These are phyloP conservation scores for Xylaria sp. DNA, from an alignment of 2,329 filamentous ascomycete species.

Conservation along the genomic window DNA sequence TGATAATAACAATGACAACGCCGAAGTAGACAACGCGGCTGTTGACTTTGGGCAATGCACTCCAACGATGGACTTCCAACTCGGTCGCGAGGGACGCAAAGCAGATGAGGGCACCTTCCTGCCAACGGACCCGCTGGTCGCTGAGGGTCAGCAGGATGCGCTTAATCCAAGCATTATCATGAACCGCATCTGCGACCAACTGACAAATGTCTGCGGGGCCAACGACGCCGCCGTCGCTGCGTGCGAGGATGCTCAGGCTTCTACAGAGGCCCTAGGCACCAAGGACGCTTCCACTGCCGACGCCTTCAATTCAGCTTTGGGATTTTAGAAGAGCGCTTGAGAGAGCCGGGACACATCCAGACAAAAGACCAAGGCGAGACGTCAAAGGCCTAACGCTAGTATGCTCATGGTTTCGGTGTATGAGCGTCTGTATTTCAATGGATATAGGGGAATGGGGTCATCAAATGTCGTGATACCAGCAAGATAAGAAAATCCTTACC, in stretches of 20 bases:
- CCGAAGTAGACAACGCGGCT: conserved; percentile 35
- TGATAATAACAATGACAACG: conserved; percentile 24
- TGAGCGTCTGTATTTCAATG: no score
- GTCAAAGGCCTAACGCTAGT: no score
- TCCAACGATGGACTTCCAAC: conserved; percentile 62
- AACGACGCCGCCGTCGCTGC: conserved; percentile 58
- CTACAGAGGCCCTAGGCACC: conserved; percentile 56
- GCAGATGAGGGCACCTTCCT: conserved; percentile 63
- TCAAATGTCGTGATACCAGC: no score
- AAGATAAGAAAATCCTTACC: no score
- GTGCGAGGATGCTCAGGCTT: conserved; percentile 54
- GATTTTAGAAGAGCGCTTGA: conserved; percentile 40
- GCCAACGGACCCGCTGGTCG: conserved; percentile 59
- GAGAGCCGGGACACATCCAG: no score
- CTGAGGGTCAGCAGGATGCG: conserved; percentile 60
- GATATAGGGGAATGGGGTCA: no score
- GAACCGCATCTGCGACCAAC: conserved; percentile 65
- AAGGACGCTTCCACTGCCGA: conserved; percentile 55
- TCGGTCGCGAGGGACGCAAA: conserved; percentile 56
- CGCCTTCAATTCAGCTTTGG: conserved; percentile 52
- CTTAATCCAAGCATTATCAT: conserved; percentile 70
- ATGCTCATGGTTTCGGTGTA: no score
- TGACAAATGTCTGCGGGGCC: conserved; percentile 64
- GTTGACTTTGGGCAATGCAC: conserved; percentile 57
- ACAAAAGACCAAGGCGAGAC: no score